Evolutionary conservation across 805 yeast species (phyloP).

Genomic region (Metahyphopichia silvanorum): DNA sequence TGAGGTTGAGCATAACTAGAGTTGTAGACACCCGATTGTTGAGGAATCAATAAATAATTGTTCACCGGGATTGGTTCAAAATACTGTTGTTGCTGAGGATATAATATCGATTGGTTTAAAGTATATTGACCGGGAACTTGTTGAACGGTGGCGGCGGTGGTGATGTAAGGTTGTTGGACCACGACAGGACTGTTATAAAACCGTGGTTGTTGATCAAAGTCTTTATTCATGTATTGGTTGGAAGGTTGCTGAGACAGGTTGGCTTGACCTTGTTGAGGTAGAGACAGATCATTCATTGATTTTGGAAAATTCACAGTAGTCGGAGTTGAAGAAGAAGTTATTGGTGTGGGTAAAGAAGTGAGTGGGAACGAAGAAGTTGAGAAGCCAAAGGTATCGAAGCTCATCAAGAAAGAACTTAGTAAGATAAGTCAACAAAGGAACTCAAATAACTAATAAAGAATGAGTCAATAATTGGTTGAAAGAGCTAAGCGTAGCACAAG

Average conservation of each 20-base stretch:
- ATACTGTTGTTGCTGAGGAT: conserved; percentile 6
- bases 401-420: no score
- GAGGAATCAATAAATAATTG: conserved; percentile 20
- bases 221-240: neutral
- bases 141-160: neutral
- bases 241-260: neutral
- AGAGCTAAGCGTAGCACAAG: no score
- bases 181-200: conserved; percentile 1
- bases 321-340: no score
- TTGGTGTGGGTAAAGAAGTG: no score
- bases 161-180: conserved; percentile 1
- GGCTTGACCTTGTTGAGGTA: conserved; percentile 1
- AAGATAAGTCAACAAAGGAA: no score
- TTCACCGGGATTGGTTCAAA: conserved; percentile 14
- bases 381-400: no score
- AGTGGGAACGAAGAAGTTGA: no score
- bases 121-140: neutral
- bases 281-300: no score
- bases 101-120: neutral
- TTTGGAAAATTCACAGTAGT: no score
- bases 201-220: conserved; percentile 2
- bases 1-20: conserved; percentile 4
- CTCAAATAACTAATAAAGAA: no score
- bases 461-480: no score
- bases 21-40: conserved; percentile 5